Base-by-base conservation (phyloP, 2,329 filamentous ascomycete genomes). In the Trichophyton simii region DNA sequence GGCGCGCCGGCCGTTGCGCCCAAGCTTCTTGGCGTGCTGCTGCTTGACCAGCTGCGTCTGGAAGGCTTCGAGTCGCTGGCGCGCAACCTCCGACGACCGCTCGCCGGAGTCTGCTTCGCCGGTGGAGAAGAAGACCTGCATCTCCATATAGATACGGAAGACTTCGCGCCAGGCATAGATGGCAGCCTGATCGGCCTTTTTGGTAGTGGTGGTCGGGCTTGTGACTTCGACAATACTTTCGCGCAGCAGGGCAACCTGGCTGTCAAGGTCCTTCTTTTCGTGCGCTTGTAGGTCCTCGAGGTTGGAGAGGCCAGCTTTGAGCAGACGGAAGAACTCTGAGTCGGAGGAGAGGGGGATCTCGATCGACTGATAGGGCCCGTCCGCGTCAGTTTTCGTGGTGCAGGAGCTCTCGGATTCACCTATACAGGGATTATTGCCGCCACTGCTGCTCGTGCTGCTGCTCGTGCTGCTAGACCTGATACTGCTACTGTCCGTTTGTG, bases 111-210 rank as follows among this genome's bases (percentile, higher is more conserved):
- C 85, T 36, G 76, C 75, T 71, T 95, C 89, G 34, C 83, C 82
- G 0, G 86, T 87, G 0, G 88, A 89, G 71, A 94, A 94, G 75
- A 95, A 95, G 34, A 95, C 80, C 60, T 87, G 83, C 6, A 87
- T 86, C 61, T 94, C 86, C 11, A 91, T 75, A 68, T 95, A 95
- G 0, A 92, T 75, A 63, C 90, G 85, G 68, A 95, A 92, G 65
- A 95, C 85, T 65, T 87, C 81, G 57, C 90, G 83, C 90, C 90
- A 95, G 42, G 81, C 81, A 60, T 85, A 83, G 25, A 95, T 75
- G 69, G 94, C 87, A 52, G 80, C 75, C 59, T 76, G 79, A 52
- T 79, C 85, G 28, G 50, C 28, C 64, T 81, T 83, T 54, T 82
- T 80, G 20, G 82, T 81, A 2, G 87, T 87, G 62, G 83, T 81